Percentiles rank a stretch among this genome's conserved stretches.
These are phyloP conservation scores for Pseudocercospora musae DNA, from an alignment of 2,329 filamentous ascomycete species.

Conservation along the genomic window DNA sequence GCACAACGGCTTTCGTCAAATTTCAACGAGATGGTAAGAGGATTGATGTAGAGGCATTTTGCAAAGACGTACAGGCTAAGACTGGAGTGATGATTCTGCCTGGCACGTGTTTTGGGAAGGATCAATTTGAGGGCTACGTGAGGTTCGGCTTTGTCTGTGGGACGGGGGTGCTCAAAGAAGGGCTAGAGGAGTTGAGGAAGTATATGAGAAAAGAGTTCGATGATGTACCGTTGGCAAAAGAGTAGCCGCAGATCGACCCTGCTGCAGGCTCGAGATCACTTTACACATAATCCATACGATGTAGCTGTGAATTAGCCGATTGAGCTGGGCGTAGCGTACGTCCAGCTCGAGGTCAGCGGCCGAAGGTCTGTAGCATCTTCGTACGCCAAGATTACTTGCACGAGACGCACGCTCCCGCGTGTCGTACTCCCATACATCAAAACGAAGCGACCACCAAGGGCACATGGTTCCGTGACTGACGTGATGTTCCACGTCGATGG, in stretches of 20 bases:
- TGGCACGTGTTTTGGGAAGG: conserved; percentile 68
- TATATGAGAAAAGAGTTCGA: conserved; percentile 58
- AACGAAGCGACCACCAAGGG: neutral
- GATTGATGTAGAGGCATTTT: conserved; percentile 71
- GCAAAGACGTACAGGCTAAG: conserved; percentile 62
- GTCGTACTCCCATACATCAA: neutral
- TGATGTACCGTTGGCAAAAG: conserved; percentile 40
- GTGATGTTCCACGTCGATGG: neutral
- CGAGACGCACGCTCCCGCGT: neutral
- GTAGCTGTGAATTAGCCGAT: neutral
- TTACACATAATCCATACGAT: neutral
- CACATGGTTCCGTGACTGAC: neutral
- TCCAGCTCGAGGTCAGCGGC: neutral
- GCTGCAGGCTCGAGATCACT: neutral
- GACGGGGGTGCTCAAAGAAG: conserved; percentile 66
- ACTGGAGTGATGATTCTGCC: conserved; percentile 73
- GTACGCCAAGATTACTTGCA: neutral
- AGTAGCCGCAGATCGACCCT: neutral
- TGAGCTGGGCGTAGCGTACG: neutral
- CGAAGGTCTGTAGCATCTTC: neutral
- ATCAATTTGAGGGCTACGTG: conserved; percentile 71
- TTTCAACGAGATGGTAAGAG: conserved; percentile 61
- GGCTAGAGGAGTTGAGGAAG: conserved; percentile 53
- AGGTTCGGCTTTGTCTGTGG: conserved; percentile 73
- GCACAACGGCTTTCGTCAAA: conserved; percentile 74